Base-by-base conservation (phyloP, 345 rosid genomes). In the Hibiscus trionum region DNA sequence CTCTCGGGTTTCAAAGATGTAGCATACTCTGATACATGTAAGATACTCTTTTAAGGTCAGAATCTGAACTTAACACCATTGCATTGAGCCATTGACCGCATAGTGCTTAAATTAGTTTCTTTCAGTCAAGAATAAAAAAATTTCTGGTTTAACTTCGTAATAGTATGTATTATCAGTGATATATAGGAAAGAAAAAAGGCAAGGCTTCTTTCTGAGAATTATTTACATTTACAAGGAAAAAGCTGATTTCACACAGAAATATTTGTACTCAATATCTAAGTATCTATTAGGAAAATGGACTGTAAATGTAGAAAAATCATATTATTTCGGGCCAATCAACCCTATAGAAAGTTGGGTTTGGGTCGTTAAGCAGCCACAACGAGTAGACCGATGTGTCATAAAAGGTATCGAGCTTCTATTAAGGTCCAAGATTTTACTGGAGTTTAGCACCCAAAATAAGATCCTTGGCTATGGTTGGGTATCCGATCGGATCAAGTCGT, bases 1-100 rank as follows among this genome's bases (percentile, higher is more conserved):
- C 86, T 69, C 74, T 83, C 0, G 87, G 86, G 21, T 76, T 84
- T 67, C 80, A 79, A 47, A 79, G 85, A 77, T 85, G 89, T 76
- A 73, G 86, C 50, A 82, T 87, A 50, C 62, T 86, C 74, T 84
- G 77, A 82, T 16, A 46, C 76, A 17, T 55, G 47, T 44, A 44
- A 11, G 47, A 44, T 11, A 11, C 47, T n/a, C 58, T 55, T 8
- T 47, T 29, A 2, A 31, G 53, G 33, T 35, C 16, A 1, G 47
- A 35, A 29, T 9, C 60, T 67, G 11, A 62, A 57, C 35, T 19
- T 42, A 24, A 24, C 26, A 9, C 33, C 61, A 3, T 47, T 24
- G 9, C 3, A 17, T 57, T 47, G 47, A 4, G 47, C 1, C 3
- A 17, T 57, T 47, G 47, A 4, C 66, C 1, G 55, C 10, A 71